These are phyloP conservation scores for Pseudogymnoascus sp. DNA, from an alignment of 2,329 filamentous ascomycete species.

Conservation along the genomic window DNA sequence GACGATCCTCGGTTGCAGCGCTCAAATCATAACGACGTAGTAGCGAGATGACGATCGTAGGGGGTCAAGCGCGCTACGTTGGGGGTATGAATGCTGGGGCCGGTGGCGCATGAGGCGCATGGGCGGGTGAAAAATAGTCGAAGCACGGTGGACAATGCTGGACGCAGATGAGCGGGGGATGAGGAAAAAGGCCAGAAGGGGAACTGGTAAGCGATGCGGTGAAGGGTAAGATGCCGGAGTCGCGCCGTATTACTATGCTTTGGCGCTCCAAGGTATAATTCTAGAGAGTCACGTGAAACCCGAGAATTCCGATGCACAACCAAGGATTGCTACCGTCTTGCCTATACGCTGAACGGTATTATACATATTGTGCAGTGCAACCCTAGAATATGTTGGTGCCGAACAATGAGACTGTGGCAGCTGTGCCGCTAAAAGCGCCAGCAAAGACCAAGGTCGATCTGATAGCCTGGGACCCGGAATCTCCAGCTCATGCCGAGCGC, in stretches of 20 bases:
- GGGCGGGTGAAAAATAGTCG: not conserved
- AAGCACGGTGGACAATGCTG: not conserved
- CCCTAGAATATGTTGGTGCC: not conserved
- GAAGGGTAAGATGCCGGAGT: not conserved
- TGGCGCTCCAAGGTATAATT: not conserved
- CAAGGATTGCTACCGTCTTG: not conserved
- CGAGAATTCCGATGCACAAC: not conserved
- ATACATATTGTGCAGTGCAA: not conserved
- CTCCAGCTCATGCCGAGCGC: constrained; percentile 33
- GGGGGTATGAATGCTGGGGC: not conserved
- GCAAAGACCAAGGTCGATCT: constrained; percentile 27
- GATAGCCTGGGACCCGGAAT: constrained; percentile 38
- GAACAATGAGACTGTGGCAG: not conserved
- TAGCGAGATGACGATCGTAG: not conserved
- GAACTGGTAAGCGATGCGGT: not conserved
- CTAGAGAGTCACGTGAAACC: not conserved
- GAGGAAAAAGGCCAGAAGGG: not conserved
- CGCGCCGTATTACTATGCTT: not conserved
- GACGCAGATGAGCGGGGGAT: not conserved
- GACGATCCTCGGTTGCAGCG: not conserved
- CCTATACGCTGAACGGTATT: not conserved
- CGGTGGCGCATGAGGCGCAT: not conserved
- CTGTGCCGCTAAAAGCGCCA: not conserved
- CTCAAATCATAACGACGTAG: not conserved
- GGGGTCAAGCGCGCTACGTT: not conserved